Evolutionary conservation across 2,329 filamentous ascomycete species (phyloP).

Genomic region (Clonostachys solani): DNA sequence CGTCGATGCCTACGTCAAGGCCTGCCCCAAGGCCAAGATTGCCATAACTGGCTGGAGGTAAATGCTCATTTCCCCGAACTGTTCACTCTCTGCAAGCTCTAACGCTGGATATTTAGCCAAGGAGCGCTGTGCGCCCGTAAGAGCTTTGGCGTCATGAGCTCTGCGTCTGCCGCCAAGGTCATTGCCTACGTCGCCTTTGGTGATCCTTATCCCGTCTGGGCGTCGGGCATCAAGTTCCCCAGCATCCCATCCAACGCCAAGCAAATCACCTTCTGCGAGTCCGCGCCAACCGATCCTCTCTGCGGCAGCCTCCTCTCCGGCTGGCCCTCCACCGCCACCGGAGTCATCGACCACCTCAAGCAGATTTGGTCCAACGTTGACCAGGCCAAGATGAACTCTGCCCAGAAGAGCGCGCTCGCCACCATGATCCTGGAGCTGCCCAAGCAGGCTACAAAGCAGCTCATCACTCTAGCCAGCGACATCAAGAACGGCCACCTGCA

Average conservation of each 20-base stretch:
- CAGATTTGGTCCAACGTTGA: not conserved
- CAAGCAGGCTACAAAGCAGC: not conserved
- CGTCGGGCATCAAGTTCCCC: not conserved
- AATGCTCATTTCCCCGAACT: not conserved
- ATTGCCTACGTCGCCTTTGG: conserved; percentile 70
- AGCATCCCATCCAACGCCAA: not conserved
- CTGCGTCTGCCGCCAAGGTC: conserved; percentile 41
- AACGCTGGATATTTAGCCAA: not conserved
- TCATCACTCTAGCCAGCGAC: not conserved
- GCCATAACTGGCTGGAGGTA: conserved; percentile 5
- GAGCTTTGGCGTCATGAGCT: conserved; percentile 10
- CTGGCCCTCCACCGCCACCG: not conserved
- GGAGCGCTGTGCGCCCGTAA: conserved; percentile 1
- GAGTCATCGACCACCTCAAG: conserved; percentile 1
- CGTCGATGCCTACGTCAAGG: conserved; percentile 2
- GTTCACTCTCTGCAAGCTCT: too few species aligned
- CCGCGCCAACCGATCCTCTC: not conserved
- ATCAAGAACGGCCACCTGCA: not conserved
- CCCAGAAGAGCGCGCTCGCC: not conserved
- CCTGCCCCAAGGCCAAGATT: conserved; percentile 5
- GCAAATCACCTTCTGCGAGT: not conserved
- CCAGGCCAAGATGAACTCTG: not conserved
- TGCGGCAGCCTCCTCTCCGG: not conserved
- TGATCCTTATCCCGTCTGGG: not conserved
- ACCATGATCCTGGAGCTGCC: not conserved